Conservation (phyloP, 139 green algal species). For the Chlorella sp. region DNA sequence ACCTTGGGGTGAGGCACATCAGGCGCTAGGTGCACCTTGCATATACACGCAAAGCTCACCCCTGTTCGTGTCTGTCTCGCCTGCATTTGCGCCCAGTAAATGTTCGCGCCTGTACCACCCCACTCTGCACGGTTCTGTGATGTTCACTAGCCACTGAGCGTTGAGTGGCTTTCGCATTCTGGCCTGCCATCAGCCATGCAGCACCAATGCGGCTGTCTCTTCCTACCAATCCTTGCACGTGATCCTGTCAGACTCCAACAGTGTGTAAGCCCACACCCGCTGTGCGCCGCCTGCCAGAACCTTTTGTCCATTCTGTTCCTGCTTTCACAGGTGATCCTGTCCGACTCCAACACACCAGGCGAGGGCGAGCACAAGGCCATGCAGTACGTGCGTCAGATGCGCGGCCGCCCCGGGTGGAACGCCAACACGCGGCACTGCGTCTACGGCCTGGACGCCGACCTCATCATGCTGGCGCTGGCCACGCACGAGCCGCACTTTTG, state of each 20-base stretch:
- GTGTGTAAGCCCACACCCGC: slow-evolving; percentile 91
- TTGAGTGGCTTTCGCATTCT: too few relatives aligned
- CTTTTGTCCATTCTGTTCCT: not conserved
- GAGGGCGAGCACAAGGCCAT: slow-evolving; percentile 99
- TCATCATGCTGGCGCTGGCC: slow-evolving; percentile 96
- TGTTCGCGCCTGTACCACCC: too few relatives aligned
- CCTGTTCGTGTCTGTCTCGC: too few relatives aligned
- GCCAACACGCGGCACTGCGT: slow-evolving; percentile 87
- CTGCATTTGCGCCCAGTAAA: too few relatives aligned
- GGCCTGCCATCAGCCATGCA: too few relatives aligned
- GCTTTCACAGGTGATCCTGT: slow-evolving; percentile 81
- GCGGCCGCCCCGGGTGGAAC: slow-evolving; percentile 79
- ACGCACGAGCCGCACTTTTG: slow-evolving; percentile 88
- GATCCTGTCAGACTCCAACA: slow-evolving; percentile 89
- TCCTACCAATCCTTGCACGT: slow-evolving; percentile 60
- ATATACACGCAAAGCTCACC: too few relatives aligned
- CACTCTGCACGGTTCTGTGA: too few relatives aligned
- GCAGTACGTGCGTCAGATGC: slow-evolving; percentile 85
- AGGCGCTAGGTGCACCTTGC: too few relatives aligned
- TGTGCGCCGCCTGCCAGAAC: not conserved
- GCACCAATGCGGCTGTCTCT: too few relatives aligned
- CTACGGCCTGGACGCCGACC: slow-evolving; percentile 97
- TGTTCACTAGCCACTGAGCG: too few relatives aligned
- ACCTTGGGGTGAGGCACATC: too few relatives aligned
- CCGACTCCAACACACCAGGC: slow-evolving; percentile 89